Evolutionary conservation across 345 rosid genomes (phyloP).

Genomic region (Clausena lansium): DNA sequence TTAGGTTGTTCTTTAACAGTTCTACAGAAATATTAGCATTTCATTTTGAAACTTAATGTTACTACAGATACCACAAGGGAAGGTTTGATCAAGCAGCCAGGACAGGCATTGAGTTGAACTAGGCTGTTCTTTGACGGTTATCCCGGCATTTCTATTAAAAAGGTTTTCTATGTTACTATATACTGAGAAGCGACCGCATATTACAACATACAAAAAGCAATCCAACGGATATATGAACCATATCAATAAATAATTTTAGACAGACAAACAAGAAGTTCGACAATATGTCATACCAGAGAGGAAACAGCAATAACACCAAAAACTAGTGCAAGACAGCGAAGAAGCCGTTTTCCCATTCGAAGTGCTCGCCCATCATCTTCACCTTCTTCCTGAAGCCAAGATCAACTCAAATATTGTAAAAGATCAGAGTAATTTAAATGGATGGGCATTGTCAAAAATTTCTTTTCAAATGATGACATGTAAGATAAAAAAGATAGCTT

Average conservation of each 20-base stretch:
- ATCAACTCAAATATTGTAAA: slow-evolving; percentile 21
- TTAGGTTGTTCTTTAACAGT: too few species aligned
- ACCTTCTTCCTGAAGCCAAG: slow-evolving; percentile 80
- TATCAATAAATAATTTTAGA: neutral
- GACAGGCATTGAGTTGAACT: neutral
- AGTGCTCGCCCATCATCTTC: slow-evolving; percentile 73
- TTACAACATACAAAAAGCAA: neutral
- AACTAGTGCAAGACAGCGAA: slow-evolving; percentile 83
- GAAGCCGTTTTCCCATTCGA: slow-evolving; percentile 82
- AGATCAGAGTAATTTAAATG: slow-evolving; percentile 14
- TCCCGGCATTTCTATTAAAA: neutral
- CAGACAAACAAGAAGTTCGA: neutral
- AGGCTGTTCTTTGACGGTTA: neutral
- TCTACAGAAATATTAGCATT: too few species aligned
- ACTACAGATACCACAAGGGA: neutral
- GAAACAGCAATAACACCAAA: slow-evolving; percentile 77
- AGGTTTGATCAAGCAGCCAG: neutral
- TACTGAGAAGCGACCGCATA: neutral
- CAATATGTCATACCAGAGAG: slow-evolving; percentile 67
- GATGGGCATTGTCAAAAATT: neutral
- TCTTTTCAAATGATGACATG: neutral
- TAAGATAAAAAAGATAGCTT: neutral
- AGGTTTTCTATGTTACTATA: neutral
- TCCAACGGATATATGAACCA: neutral
- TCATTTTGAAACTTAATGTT: too few species aligned